Evolutionary conservation across 2,329 filamentous ascomycete species (phyloP).

Genomic region (Aspergillus puulaauensis): DNA sequence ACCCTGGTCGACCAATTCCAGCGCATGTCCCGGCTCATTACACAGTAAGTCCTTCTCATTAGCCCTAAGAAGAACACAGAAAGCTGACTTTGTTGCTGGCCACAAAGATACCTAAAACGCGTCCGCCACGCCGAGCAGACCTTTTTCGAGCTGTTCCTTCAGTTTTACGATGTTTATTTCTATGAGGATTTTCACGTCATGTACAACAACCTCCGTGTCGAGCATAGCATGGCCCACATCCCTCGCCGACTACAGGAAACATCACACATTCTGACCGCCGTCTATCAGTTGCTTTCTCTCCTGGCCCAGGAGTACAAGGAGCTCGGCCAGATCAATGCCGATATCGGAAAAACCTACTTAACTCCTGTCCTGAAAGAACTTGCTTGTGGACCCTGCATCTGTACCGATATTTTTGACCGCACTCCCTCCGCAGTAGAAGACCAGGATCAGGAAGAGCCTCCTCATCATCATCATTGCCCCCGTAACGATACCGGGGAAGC

Average conservation of each 20-base stretch:
- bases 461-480: neutral
- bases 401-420: no score
- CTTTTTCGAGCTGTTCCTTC: conserved; percentile 22
- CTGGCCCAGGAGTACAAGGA: neutral
- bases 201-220: conserved; percentile 18
- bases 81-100: neutral
- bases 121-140: conserved; percentile 19
- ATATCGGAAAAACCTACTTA: neutral
- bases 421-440: no score
- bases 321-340: neutral
- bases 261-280: neutral
- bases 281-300: neutral
- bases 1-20: conserved; percentile 15
- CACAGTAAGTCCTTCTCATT: conserved; percentile 17
- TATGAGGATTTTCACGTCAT: conserved; percentile 22
- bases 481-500: neutral
- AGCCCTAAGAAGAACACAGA: neutral
- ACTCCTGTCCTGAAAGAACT: neutral
- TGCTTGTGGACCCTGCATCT: neutral
- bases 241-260: neutral
- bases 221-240: neutral
- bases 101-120: conserved; percentile 20
- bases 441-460: no score
- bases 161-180: conserved; percentile 28
- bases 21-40: conserved; percentile 18